Percentiles rank a stretch among this genome's conserved stretches.
Conservation (phyloP, 208 protist species). For the Trypanosoma rangeli region DNA sequence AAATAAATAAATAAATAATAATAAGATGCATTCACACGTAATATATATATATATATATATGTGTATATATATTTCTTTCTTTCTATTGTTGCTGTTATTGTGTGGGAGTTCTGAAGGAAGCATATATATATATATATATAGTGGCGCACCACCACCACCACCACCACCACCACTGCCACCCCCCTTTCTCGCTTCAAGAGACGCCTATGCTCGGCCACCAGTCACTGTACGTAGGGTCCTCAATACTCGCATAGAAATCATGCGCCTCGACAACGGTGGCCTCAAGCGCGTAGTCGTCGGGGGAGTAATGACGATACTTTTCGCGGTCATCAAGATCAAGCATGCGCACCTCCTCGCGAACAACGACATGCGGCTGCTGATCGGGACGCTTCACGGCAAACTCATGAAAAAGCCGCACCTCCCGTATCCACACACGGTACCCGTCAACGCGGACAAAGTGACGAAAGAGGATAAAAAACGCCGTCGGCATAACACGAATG, state of each 20-base stretch:
- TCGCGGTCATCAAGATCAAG: conserved; percentile 32
- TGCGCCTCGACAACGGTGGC: conserved; percentile 27
- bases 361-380: conserved; percentile 53
- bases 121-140: too few species aligned
- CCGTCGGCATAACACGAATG: conserved; percentile 67
- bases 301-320: conserved; percentile 34
- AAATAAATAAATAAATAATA: too few species aligned
- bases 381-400: conserved; percentile 38
- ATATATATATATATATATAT: too few species aligned
- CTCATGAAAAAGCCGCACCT: conserved; percentile 79
- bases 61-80: too few species aligned
- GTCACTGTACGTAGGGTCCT: conserved; percentile 11
- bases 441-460: conserved; percentile 72
- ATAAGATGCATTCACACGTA: too few species aligned
- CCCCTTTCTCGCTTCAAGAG: conserved; percentile 27
- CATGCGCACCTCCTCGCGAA: conserved; percentile 57
- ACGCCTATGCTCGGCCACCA: conserved; percentile 32
- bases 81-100: too few species aligned
- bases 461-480: conserved; percentile 77
- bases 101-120: too few species aligned
- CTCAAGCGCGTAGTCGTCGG: conserved; percentile 39
- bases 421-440: conserved; percentile 62
- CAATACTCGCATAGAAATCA: conserved; percentile 28
- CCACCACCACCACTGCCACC: conserved; percentile 23
- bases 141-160: conserved; percentile 1